Evolutionary conservation across 148 eudicot species (phyloP), one percentile per base, ranked within the genome.

Genomic region (Rhododendron simsii): DNA sequence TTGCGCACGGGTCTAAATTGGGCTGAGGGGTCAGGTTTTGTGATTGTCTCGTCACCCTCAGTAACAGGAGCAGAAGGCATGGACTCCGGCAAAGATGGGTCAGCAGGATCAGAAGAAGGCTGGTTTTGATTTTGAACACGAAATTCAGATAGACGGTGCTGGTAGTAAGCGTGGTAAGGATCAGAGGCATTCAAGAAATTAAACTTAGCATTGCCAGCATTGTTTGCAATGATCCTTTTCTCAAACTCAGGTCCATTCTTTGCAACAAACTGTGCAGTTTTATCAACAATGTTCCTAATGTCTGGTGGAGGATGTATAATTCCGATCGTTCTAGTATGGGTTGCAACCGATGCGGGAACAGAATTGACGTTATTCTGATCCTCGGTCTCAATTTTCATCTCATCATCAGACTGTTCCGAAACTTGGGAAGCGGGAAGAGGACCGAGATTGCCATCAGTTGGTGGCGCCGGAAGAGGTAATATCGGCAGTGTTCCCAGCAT

Each of bases 161-260:
- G 93, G 89, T 93, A 93, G 82, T 89, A 91, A 33, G 87, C 92
- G 88, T 93, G 91, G 85, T 93, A 91, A 37, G 95, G 92, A 84
- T 93, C 93, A 0, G 92, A 93, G 28, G 91, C 90, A 83, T 85
- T 90, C 86, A 93, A 87, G 82, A 91, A 91, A 81, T 91, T 93
- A 73, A 93, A 91, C 39, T 93, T 93, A 28, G 83, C 92, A 86
- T 93, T 93, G 53, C 92, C 91, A 26, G 92, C 91, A 83, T 93
- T 93, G 82, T 85, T 93, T n/a, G 89, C 90, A 88, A 91, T 90
- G 74, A 91, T 91, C 85, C 95, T 91, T 84, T 90, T 93, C 90
- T 93, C 95, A 87, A 93, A 93, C 59, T 93, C 95, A 5, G 95
- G 95, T 59, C 95, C 95, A 59, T 91, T 90, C 85, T 90, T 93